A percentile compares a stretch with the other conserved stretches of the same genome.
Evolutionary conservation across 108 stramenopile genomes (phyloP).

Genomic region (Pelagomonas calceolata): DNA sequence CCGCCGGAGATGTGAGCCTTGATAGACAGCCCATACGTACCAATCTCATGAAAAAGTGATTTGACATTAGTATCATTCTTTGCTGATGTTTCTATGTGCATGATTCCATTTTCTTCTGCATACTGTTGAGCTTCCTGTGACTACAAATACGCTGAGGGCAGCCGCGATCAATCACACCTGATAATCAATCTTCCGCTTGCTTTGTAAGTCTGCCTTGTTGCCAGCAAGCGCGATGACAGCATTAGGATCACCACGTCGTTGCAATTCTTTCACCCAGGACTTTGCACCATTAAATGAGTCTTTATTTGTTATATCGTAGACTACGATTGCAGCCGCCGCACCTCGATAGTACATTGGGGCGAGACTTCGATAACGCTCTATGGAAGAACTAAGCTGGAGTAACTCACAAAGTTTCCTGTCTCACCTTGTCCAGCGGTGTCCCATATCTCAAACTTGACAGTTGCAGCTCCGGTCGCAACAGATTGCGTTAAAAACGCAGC

Average conservation of each 20-base stretch:
- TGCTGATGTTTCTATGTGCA: conserved; percentile 89
- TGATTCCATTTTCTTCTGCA: conserved; percentile 79
- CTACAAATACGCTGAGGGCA: too few species aligned
- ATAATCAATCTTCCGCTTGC: conserved; percentile 56
- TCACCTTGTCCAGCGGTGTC: conserved; percentile 75
- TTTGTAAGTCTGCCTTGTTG: conserved; percentile 80
- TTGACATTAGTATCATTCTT: conserved; percentile 91
- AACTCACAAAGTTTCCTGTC: not conserved
- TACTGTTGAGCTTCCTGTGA: conserved; percentile 84
- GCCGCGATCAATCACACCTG: too few species aligned
- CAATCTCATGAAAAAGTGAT: conserved; percentile 69
- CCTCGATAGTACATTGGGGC: conserved; percentile 86
- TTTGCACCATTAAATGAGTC: conserved; percentile 95
- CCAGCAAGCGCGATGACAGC: conserved; percentile 93
- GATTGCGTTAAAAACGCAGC: conserved; percentile 93
- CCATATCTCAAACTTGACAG: conserved; percentile 98
- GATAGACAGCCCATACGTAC: too few species aligned
- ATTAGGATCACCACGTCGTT: conserved; percentile 90
- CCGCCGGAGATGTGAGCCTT: too few species aligned
- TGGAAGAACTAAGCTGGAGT: not conserved
- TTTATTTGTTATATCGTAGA: conserved; percentile 91
- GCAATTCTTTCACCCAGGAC: conserved; percentile 95
- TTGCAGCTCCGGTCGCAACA: conserved; percentile 77
- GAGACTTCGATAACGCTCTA: conserved; percentile 53
- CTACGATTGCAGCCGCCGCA: conserved; percentile 79